Evolutionary conservation across 148 eudicot species (phyloP).

Genomic region (Chenopodium quinoa): DNA sequence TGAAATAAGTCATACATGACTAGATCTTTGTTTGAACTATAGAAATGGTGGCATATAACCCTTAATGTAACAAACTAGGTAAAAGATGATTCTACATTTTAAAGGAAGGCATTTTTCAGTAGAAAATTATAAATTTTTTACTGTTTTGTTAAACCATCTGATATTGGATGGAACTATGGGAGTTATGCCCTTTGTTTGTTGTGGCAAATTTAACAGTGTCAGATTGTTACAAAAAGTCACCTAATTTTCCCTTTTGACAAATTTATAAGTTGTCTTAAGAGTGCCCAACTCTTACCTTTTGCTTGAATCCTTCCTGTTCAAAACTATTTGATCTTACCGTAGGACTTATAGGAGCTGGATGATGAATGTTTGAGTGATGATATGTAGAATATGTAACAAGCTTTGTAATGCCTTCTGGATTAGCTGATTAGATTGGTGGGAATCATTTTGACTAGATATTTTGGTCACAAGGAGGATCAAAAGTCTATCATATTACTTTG

Average conservation of each 20-base stretch:
- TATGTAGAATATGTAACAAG: background rate
- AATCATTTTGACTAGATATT: background rate
- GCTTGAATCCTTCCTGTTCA: background rate
- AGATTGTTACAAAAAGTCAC: background rate
- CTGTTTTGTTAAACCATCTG: background rate
- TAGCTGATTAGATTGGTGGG: background rate
- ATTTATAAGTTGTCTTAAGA: background rate
- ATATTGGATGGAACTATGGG: too few species aligned
- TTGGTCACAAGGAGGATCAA: background rate
- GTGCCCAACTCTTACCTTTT: background rate
- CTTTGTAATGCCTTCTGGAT: background rate
- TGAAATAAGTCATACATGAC: background rate
- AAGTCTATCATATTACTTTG: background rate
- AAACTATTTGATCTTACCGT: background rate
- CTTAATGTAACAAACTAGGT: background rate
- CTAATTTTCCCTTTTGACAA: background rate
- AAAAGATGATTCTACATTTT: background rate
- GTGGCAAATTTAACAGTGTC: background rate
- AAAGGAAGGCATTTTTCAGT: background rate
- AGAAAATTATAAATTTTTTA: background rate
- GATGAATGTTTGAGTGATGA: background rate
- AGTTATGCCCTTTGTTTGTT: background rate
- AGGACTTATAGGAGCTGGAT: background rate
- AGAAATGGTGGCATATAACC: background rate
- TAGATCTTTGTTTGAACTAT: background rate